Evolutionary conservation across 495 filamentous ascomycete genomes (phyloP).

Genomic region (Daldinia childiae): DNA sequence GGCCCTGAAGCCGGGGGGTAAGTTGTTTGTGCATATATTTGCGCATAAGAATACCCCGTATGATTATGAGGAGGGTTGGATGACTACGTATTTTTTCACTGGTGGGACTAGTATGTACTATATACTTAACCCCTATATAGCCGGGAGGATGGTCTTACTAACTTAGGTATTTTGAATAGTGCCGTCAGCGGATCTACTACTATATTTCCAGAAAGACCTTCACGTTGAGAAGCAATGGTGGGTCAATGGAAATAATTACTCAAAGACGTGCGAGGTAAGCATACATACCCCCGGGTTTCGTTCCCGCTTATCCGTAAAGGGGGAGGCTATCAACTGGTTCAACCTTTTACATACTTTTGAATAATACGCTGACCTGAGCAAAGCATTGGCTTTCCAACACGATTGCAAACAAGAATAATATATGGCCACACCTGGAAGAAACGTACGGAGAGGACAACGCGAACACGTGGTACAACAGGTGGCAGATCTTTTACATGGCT

Average conservation of each 20-base stretch:
- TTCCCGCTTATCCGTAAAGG: no score
- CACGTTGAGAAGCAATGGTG: slow-evolving; percentile 69
- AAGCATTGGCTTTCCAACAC: slow-evolving; percentile 68
- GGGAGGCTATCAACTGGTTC: neutral
- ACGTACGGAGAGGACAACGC: slow-evolving; percentile 67
- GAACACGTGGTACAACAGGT: slow-evolving; percentile 68
- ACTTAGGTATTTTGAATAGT: slow-evolving; percentile 43
- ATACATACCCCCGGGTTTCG: neutral
- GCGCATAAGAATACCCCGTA: slow-evolving; percentile 68
- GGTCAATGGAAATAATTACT: slow-evolving; percentile 71
- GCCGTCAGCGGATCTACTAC: slow-evolving; percentile 70
- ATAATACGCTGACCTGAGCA: slow-evolving; percentile 31
- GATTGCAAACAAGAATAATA: slow-evolving; percentile 60
- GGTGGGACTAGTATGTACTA: slow-evolving; percentile 65
- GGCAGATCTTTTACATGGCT: slow-evolving; percentile 75
- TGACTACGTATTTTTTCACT: slow-evolving; percentile 74
- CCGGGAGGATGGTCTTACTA: slow-evolving; percentile 4
- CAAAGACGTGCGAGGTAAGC: slow-evolving; percentile 70
- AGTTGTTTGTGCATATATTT: slow-evolving; percentile 74
- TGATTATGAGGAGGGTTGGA: slow-evolving; percentile 76
- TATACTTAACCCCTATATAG: neutral
- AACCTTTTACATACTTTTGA: neutral
- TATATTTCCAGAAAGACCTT: slow-evolving; percentile 71
- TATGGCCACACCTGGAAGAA: slow-evolving; percentile 68
- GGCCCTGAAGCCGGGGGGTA: slow-evolving; percentile 65